Conservation (phyloP, 2,329 filamentous ascomycete genomes). For the Aspergillus ochraceus region DNA sequence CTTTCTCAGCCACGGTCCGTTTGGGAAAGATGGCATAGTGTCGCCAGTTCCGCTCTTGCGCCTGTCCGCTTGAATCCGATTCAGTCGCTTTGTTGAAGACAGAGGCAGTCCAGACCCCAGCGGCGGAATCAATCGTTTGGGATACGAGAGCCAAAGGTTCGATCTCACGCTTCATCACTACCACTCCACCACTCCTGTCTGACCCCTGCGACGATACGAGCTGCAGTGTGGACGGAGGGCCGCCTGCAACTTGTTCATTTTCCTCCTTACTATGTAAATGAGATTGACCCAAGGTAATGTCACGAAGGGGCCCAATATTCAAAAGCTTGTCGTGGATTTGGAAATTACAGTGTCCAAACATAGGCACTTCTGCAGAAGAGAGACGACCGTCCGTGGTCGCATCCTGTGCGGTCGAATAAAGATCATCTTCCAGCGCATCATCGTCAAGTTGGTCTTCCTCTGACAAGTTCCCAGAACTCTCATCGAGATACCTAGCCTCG, state of each 20-base stretch:
- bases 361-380: constrained; percentile 20
- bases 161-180: constrained; percentile 75
- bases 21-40: constrained; percentile 83
- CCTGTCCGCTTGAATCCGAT: constrained; percentile 50
- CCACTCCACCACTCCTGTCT: constrained; percentile 65
- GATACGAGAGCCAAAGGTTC: constrained; percentile 70
- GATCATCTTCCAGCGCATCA: constrained; percentile 57
- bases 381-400: constrained; percentile 17
- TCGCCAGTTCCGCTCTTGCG: constrained; percentile 58
- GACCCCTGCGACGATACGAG: constrained; percentile 56
- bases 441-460: constrained; percentile 61
- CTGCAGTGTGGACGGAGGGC: constrained; percentile 43
- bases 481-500: constrained; percentile 55
- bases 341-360: constrained; percentile 64
- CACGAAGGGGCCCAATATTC: constrained; percentile 77
- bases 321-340: constrained; percentile 73
- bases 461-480: constrained; percentile 54
- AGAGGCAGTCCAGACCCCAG: constrained; percentile 79
- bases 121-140: constrained; percentile 70
- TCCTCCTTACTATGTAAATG: constrained; percentile 43
- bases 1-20: constrained; percentile 62
- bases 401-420: constrained; percentile 42
- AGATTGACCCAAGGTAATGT: constrained; percentile 68
- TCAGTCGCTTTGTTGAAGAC: constrained; percentile 48
- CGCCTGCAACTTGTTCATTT: constrained; percentile 48